Percentiles rank a stretch among this genome's conserved stretches.
phyloP scores from a whole-genome alignment of 768 basidiomycete genomes.

The Suillus brevipes region DNA sequence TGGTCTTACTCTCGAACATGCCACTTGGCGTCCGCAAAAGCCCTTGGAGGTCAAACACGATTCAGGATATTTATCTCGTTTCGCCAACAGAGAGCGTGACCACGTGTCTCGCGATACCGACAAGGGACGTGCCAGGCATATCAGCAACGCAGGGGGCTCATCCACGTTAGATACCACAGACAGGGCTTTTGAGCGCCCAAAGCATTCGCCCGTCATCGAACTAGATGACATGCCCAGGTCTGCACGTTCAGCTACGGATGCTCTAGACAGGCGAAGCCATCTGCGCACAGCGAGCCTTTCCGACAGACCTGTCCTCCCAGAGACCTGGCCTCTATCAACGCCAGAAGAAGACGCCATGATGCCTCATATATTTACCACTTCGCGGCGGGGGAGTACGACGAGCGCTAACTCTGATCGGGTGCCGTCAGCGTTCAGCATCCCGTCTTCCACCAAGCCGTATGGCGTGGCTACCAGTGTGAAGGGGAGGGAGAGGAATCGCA shows the following conservation, averaged over 20 bases:
- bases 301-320: conserved; percentile 36
- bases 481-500: conserved; percentile 26
- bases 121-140: conserved; percentile 25
- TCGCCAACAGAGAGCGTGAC: conserved; percentile 16
- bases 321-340: conserved; percentile 52
- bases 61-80: conserved; percentile 17
- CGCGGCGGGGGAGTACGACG: conserved; percentile 47
- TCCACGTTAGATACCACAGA: conserved; percentile 26
- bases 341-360: conserved; percentile 44
- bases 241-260: conserved; percentile 21
- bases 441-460: conserved; percentile 32
- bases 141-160: conserved; percentile 21
- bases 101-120: conserved; percentile 7
- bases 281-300: conserved; percentile 35
- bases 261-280: conserved; percentile 25
- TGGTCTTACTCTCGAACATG: conserved; percentile 14
- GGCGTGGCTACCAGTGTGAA: conserved; percentile 12
- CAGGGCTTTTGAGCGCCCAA: conserved; percentile 20
- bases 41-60: conserved; percentile 22
- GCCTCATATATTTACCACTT: conserved; percentile 42
- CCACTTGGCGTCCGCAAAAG: conserved; percentile 20
- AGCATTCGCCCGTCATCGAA: conserved; percentile 23
- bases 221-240: conserved; percentile 24
- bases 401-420: conserved; percentile 48
- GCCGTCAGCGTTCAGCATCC: conserved; percentile 39